phyloP scores from a whole-genome alignment of 1,284 basidiomycete species.

The Moesziomyces sp. region DNA sequence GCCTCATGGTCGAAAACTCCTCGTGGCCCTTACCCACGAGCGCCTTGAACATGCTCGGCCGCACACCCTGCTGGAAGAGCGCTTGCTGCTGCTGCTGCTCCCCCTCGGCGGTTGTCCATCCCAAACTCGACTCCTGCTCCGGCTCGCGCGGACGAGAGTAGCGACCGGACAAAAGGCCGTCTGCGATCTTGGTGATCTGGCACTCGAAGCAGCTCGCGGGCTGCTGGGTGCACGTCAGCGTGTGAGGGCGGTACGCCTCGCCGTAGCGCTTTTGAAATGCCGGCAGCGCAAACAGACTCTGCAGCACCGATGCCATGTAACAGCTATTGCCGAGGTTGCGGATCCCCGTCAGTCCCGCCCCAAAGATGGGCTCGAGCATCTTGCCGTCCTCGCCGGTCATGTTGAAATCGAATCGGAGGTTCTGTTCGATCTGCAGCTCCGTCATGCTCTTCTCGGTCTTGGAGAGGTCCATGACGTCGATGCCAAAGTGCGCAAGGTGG shows the following conservation, averaged over 20 bases:
- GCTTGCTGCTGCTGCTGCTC: constrained; percentile 16
- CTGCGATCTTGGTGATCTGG: constrained; percentile 91
- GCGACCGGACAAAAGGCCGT: constrained; percentile 90
- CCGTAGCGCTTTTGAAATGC: constrained; percentile 82
- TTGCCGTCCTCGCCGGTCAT: constrained; percentile 90
- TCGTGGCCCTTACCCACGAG: constrained; percentile 91
- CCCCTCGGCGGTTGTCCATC: constrained; percentile 12
- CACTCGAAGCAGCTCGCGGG: constrained; percentile 91
- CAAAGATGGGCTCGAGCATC: constrained; percentile 87
- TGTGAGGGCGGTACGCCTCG: constrained; percentile 74
- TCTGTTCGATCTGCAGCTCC: constrained; percentile 97
- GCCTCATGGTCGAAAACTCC: constrained; percentile 95
- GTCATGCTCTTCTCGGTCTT: constrained; percentile 99
- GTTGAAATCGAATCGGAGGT: constrained; percentile 93
- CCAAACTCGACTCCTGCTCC: constrained; percentile 8
- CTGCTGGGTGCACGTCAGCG: constrained; percentile 75
- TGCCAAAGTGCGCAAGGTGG: constrained; percentile 86
- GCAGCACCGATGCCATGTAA: constrained; percentile 94
- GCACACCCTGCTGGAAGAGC: constrained; percentile 84
- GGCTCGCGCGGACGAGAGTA: constrained; percentile 77
- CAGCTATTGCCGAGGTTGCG: constrained; percentile 96
- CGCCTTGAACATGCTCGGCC: constrained; percentile 85
- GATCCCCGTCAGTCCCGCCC: constrained; percentile 87
- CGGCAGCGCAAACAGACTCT: constrained; percentile 84
- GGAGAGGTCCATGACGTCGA: constrained; percentile 81